Evolutionary conservation across 2,329 filamentous ascomycete species (phyloP), one percentile per base, ranked within the genome.

Genomic region (Coleophoma eucalyptorum): DNA sequence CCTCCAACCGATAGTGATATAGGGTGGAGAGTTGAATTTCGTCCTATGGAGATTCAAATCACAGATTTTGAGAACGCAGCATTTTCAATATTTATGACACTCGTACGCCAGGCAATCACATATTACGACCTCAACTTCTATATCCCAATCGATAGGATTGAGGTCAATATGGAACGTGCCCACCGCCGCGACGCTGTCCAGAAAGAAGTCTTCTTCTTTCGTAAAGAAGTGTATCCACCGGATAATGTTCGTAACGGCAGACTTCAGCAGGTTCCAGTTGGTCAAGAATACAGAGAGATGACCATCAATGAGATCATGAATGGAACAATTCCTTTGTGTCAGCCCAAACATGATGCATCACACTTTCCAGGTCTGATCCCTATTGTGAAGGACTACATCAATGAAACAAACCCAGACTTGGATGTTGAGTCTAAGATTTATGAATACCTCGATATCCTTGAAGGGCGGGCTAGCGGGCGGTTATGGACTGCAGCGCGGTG

Each of bases 51-150:
- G 72, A 96, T 99, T 53, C 94, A 99, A 68, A 84, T 97, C 60
- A 99, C 94, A 4, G 94, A 99, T 67, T 97, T 97, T 64, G 94
- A 99, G 68, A 99, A 99, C 64, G 94, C 94, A 1, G 94, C 94
- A 1, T 97, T 97, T 65, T 86, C 89, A 45, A 90, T 99, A 58
- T 99, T 99, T 74, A 95, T 97, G 65, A 94, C 97, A 4, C 82
- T 99, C 33, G 85, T 99, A 58, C 97, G 94, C 1, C 84, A 94
- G 18, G 94, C 90, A 4, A 96, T 99, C 56, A 77, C 99, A 20
- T 94, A 87, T 53, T 97, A 95, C 69, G 89, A 96, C 65, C 80
- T 97, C 53, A 97, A 97, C 72, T 95, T 97, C 65, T 97, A 97
- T 72, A 88, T 97, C 37, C 93, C 93, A 40, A 97, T 97, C 63